Conservation (phyloP, 2,329 filamentous ascomycete species). For the Alternaria brassicicola region DNA sequence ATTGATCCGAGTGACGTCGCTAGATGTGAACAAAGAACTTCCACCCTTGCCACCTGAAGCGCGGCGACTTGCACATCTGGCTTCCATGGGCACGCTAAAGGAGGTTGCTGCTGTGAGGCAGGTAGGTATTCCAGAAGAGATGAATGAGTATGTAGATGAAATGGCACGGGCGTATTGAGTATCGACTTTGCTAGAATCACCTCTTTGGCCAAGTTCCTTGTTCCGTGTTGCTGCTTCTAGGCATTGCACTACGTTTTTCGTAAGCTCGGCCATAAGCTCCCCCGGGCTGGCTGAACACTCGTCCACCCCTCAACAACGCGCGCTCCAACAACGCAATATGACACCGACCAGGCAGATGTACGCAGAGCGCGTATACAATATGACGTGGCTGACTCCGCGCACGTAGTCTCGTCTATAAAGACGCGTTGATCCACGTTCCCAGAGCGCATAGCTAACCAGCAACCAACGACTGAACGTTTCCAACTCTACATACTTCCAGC, state of each 20-base stretch:
- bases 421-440: neutral
- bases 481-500: neutral
- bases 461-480: neutral
- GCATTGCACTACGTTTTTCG: neutral
- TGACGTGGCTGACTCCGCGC: neutral
- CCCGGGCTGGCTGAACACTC: conserved; percentile 7
- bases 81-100: neutral
- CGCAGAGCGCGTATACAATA: neutral
- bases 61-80: neutral
- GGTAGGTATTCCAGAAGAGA: neutral
- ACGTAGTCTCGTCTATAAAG: conserved; percentile 7
- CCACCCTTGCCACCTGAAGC: conserved; percentile 13
- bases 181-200: neutral
- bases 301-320: neutral
- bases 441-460: neutral
- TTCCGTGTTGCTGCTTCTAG: neutral
- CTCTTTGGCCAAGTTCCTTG: neutral
- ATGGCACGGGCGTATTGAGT: neutral
- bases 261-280: conserved; percentile 14
- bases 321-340: neutral
- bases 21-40: conserved; percentile 14
- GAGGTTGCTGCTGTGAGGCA: neutral
- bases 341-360: neutral
- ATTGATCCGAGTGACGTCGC: neutral
- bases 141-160: neutral